Base-by-base conservation (phyloP, 2,329 filamentous ascomycete genomes). In the Cladorrhinum sp. region DNA sequence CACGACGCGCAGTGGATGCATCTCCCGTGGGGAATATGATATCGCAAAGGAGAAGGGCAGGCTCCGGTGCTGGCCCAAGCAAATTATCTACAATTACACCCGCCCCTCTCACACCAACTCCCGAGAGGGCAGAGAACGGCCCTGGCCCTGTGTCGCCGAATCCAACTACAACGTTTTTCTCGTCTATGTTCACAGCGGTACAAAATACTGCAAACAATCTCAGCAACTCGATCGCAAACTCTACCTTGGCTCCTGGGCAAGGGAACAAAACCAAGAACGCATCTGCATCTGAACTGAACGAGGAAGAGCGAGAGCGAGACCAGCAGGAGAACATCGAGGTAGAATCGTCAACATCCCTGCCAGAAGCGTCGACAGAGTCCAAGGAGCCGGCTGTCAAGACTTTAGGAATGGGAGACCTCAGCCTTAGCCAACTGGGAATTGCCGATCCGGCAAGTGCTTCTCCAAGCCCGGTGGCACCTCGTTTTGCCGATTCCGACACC, bases 151-250 rank as follows among this genome's bases (percentile, higher is more conserved):
- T 63, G 64, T 76, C 64, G 56, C 79, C 66, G 80, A 83, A 68
- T 70, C 85, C 83, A 28, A 82, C 84, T 58, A 79, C 83, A 39
- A 88, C 92, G 1, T 98, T 99, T 78, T 98, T 99, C 76, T 96
- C 92, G 3, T 93, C 91, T 24, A 90, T 99, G 71, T 86, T 99
- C 65, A 94, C 92, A 46, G 94, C 89, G 51, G 95, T 95, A 18
- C 94, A 98, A 74, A 97, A 89, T 82, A 94, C 94, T 49, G 92
- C 93, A 14, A 92, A 80, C 65, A 87, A 85, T 18, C 74, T 93
- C 3, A 91, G 83, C 67, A 91, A 84, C 65, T 91, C 87, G 53
- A 88, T 97, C 52, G 85, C 86, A 54, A 93, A 86, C 72, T 83
- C 82, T 3, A 80, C 80, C 28, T 80, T 85, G 57, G 76, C 79